Evolutionary conservation across 495 filamentous ascomycete genomes (phyloP).

Genomic region (Bryoglossum gracile): DNA sequence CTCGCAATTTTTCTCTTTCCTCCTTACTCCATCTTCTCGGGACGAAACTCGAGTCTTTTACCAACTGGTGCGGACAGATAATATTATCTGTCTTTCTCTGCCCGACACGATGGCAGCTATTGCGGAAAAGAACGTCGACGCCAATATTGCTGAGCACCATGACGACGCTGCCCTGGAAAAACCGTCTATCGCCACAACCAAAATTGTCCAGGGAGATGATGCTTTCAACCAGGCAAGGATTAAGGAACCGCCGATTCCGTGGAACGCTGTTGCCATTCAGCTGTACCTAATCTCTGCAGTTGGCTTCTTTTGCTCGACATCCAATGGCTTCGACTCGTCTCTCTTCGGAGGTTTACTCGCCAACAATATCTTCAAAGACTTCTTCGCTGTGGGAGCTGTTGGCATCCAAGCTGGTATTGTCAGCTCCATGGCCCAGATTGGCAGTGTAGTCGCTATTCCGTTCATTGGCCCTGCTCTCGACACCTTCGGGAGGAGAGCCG

Average conservation of each 20-base stretch:
- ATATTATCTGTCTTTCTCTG: background rate
- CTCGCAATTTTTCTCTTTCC: background rate
- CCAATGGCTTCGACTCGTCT: constrained; percentile 51
- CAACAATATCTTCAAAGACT: constrained; percentile 19
- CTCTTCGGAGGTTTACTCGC: constrained; percentile 29
- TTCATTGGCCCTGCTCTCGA: constrained; percentile 33
- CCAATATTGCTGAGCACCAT: constrained; percentile 1
- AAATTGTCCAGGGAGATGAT: constrained; percentile 26
- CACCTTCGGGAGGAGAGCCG: constrained; percentile 36
- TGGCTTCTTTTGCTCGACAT: constrained; percentile 35
- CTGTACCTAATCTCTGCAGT: constrained; percentile 31
- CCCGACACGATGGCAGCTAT: constrained; percentile 14
- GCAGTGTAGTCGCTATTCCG: constrained; percentile 19
- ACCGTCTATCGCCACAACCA: constrained; percentile 5
- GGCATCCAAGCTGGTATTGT: constrained; percentile 21
- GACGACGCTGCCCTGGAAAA: constrained; percentile 4
- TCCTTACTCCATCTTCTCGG: constrained; percentile 3
- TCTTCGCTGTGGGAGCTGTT: constrained; percentile 19
- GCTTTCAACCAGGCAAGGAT: constrained; percentile 26
- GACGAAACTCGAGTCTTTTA: background rate
- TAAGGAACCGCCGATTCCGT: constrained; percentile 29
- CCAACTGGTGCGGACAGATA: background rate
- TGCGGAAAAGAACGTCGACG: constrained; percentile 9
- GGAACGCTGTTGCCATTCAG: constrained; percentile 26
- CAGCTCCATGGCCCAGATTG: constrained; percentile 20